Evolutionary conservation across 805 yeast species (phyloP).

Genomic region (Metschnikowia proteae): DNA sequence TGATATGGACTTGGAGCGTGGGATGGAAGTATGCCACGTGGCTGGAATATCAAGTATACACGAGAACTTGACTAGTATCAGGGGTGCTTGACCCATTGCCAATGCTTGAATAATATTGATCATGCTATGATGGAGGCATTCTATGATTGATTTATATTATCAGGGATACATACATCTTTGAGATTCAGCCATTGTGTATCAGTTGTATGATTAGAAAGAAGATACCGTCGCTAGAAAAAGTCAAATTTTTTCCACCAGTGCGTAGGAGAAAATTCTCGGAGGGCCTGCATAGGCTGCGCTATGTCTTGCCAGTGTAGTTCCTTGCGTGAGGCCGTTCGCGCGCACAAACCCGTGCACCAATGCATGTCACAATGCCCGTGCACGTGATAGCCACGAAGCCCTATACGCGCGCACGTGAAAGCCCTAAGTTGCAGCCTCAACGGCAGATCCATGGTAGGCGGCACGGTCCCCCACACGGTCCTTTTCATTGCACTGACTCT

Average conservation of each 20-base stretch:
- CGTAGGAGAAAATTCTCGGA: slow-evolving; percentile 19
- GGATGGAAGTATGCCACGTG: neutral
- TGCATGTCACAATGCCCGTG: neutral
- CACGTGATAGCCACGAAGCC: slow-evolving; percentile 11
- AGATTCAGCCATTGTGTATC: slow-evolving; percentile 82
- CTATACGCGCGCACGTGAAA: slow-evolving; percentile 19
- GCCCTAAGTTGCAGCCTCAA: slow-evolving; percentile 12
- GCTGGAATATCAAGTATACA: no score
- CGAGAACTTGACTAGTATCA: no score
- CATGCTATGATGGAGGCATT: neutral
- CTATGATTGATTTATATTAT: slow-evolving; percentile 32
- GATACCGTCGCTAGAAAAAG: slow-evolving; percentile 8
- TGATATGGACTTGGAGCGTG: neutral
- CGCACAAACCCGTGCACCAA: slow-evolving; percentile 10
- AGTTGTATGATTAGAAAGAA: slow-evolving; percentile 17
- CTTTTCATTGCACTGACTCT: no score
- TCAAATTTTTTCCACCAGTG: slow-evolving; percentile 16
- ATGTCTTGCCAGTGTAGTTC: neutral
- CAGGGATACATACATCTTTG: slow-evolving; percentile 82
- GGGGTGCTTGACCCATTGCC: neutral
- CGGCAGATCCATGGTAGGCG: no score
- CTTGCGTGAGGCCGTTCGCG: neutral
- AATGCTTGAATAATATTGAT: neutral
- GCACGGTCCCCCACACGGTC: no score
- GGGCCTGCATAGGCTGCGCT: slow-evolving; percentile 12